These are phyloP conservation scores for Orbilia oligospora DNA, from an alignment of 2,329 filamentous ascomycete species.

Conservation along the genomic window DNA sequence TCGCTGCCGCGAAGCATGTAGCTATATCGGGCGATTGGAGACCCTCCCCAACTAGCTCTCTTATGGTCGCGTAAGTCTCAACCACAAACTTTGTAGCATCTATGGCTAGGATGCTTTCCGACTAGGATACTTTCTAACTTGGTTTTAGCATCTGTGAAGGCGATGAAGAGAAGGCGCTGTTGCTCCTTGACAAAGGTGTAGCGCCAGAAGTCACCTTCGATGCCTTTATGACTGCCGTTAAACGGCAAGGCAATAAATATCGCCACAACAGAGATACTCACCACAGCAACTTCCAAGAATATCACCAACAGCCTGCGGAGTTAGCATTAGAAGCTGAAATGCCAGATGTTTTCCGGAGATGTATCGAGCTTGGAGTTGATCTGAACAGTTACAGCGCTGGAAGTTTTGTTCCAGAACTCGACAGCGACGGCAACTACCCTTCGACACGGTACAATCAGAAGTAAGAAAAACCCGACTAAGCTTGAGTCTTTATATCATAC, in stretches of 20 bases:
- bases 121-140: slow-evolving; percentile 74
- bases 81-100: neutral
- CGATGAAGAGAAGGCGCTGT: slow-evolving; percentile 72
- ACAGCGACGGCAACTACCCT: slow-evolving; percentile 55
- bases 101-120: slow-evolving; percentile 68
- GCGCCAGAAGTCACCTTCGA: slow-evolving; percentile 75
- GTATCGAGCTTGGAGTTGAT: slow-evolving; percentile 77
- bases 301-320: slow-evolving; percentile 77
- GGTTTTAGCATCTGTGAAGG: slow-evolving; percentile 68
- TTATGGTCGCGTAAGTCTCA: slow-evolving; percentile 48
- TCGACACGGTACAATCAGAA: slow-evolving; percentile 29
- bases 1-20: slow-evolving; percentile 40
- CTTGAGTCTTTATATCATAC: neutral
- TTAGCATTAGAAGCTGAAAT: slow-evolving; percentile 72
- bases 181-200: slow-evolving; percentile 77
- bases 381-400: slow-evolving; percentile 73
- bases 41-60: slow-evolving; percentile 12
- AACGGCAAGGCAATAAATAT: slow-evolving; percentile 68
- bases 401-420: slow-evolving; percentile 65
- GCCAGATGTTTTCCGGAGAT: slow-evolving; percentile 70
- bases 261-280: slow-evolving; percentile 67
- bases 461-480: neutral
- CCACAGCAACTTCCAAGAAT: slow-evolving; percentile 69
- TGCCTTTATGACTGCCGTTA: slow-evolving; percentile 74
- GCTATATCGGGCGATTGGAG: slow-evolving; percentile 23